Evolutionary conservation across 2,329 filamentous ascomycete genomes (phyloP).

Genomic region (Penicillium corylophilum): DNA sequence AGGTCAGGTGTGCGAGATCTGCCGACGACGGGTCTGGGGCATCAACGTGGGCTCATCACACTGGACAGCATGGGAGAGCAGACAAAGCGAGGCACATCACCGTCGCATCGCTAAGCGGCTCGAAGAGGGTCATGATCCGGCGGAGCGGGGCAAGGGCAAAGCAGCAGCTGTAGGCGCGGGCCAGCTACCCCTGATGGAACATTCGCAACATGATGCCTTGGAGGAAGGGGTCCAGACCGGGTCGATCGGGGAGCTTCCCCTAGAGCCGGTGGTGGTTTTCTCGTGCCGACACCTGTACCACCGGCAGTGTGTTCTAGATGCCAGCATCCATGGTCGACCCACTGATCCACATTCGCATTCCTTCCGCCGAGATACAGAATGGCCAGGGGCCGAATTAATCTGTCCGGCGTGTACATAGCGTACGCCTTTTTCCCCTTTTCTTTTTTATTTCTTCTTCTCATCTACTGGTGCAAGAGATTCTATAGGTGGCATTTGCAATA

Average conservation of each 20-base stretch:
- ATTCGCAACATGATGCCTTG: constrained; percentile 8
- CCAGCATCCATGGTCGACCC: constrained; percentile 12
- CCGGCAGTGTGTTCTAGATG: constrained; percentile 43
- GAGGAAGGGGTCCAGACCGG: constrained; percentile 2
- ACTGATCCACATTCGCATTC: constrained; percentile 12
- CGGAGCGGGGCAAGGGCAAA: constrained; percentile 41
- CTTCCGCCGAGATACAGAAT: constrained; percentile 25
- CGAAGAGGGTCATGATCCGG: constrained; percentile 31
- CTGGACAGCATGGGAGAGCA: constrained; percentile 78
- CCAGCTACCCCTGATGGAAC: constrained; percentile 11
- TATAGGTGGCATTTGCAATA: not conserved
- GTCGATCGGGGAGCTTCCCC: not conserved
- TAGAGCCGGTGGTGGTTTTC: constrained; percentile 45
- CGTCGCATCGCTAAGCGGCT: constrained; percentile 29
- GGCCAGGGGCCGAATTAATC: constrained; percentile 28
- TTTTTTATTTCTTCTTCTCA: not conserved
- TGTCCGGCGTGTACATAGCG: constrained; percentile 42
- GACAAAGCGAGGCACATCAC: constrained; percentile 37
- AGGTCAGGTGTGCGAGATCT: constrained; percentile 84
- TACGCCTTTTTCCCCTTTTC: not conserved
- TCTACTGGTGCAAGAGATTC: not conserved
- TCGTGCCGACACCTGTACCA: constrained; percentile 52
- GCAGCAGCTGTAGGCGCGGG: constrained; percentile 29
- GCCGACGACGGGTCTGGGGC: constrained; percentile 80
- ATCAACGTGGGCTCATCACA: constrained; percentile 75